A percentile compares a stretch with the other conserved stretches of the same genome.
phyloP scores from a whole-genome alignment of 495 filamentous ascomycete genomes.

The Opeltia flavorubescens region DNA sequence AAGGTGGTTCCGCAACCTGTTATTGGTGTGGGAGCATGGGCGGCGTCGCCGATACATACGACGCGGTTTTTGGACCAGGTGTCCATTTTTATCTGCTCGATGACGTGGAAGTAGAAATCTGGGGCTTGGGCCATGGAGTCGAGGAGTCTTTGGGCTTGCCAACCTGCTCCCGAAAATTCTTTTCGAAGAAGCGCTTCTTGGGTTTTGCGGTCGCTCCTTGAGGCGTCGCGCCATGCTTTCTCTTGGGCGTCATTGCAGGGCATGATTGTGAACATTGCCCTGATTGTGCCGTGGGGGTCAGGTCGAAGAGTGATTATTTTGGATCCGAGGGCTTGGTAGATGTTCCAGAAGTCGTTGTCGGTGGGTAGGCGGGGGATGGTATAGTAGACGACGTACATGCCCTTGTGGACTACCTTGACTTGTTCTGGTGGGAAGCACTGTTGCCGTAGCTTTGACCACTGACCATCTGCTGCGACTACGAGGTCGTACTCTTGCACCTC shows the following conservation, averaged over 20 bases:
- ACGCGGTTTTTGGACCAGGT: slow-evolving; percentile 31
- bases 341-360: not conserved
- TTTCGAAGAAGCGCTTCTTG: slow-evolving; percentile 21
- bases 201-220: slow-evolving; percentile 15
- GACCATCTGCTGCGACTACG: slow-evolving; percentile 3
- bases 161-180: slow-evolving; percentile 29
- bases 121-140: slow-evolving; percentile 23
- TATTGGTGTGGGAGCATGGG: slow-evolving; percentile 31
- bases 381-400: slow-evolving; percentile 1
- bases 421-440: slow-evolving; percentile 12
- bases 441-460: slow-evolving; percentile 9
- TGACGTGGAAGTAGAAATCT: slow-evolving; percentile 34
- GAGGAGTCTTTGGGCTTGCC: slow-evolving; percentile 27
- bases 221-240: slow-evolving; percentile 17
- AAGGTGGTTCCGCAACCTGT: slow-evolving; percentile 36
- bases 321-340: not conserved
- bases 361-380: not conserved
- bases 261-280: not conserved
- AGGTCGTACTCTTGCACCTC: slow-evolving; percentile 2
- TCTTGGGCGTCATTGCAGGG: not conserved
- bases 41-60: slow-evolving; percentile 42
- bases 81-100: slow-evolving; percentile 28
- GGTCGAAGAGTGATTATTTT: not conserved
- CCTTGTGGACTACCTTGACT: slow-evolving; percentile 8
- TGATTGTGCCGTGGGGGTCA: not conserved